Evolutionary conservation across 108 stramenopile genomes (phyloP), one percentile per base, ranked within the genome.

Genomic region (Skeletonema tropicum): DNA sequence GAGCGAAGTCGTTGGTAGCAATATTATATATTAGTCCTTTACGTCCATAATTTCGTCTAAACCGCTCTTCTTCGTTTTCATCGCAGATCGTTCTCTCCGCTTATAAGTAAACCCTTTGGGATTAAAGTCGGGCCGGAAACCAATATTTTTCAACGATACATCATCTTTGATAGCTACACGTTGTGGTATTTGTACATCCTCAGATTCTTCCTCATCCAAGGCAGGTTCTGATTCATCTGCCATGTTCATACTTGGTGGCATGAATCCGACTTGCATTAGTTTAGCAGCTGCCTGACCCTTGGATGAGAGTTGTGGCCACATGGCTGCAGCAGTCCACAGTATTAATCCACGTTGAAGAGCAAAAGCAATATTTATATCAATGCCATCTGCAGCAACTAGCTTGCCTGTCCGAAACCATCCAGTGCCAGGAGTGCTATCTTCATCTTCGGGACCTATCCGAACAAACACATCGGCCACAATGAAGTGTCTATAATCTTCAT

Each of bases 91-190:
- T 38, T 84, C 83, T 58, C 83, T 79, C 17, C 83, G 46, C 33
- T 84, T 84, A 57, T 84, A 84, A 5, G 78, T 75, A 68, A 84
- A 84, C 17, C 83, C 83, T 21, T 62, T 64, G 6, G 83, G 83
- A 32, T 84, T 84, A 49, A 78, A 84, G 35, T 84, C 83, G 0
- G 83, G 83, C 25, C 83, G 60, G 60, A 84, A 84, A 7, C 83
- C 83, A 70, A 80, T 69, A 7, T 60, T 57, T 29, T 70, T 75
- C 6, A 46, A 2, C 5, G 67, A 23, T 14, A 74, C 55, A 45
- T 35, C 70, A 48, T 59, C 66, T 39, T 39, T 32, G 11, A 68
- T 26, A 14, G 33, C 12, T 9, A 64, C 30, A 14, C 26, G 30
- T 29, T 64, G 29, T 21, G 25, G 23, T n/a, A 81, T 63, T 29